Base-by-base conservation (phyloP, 1,284 basidiomycete species). In the Schizophyllum amplum region DNA sequence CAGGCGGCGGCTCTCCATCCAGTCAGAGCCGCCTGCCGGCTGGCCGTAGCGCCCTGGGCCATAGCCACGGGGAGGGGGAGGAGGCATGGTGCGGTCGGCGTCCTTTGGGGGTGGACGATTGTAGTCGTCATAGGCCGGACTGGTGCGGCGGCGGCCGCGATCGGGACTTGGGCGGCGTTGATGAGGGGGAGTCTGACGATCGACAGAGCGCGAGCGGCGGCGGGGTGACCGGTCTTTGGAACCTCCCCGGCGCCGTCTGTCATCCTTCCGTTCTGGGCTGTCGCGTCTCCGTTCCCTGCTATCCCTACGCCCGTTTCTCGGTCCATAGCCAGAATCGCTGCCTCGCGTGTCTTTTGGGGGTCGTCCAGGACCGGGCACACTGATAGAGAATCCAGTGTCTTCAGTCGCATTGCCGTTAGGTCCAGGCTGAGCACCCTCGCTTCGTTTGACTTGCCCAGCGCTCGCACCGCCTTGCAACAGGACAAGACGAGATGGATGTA, bases 401-500 rank as follows among this genome's bases (percentile, higher is more conserved):
- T 9, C 33, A 13, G 33, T 9, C 11, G 33, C 33, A 9, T 13
- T 42, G 33, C 2, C 13, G n/a, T n/a, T 9, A 9, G 33, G 33
- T 42, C 33, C 33, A 42, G 33, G 13, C 11, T 9, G 33, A 2
- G 13, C 33, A 17, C 33, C 17, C 13, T 42, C 33, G 33, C 17
- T 42, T 42, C 33, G 33, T 17, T 17, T 42, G 7, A 17, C 13
- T 17, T 42, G 33, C 33, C 13, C 33, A 13, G 33, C 33, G 33
- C 33, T 42, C 33, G 7, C 33, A 3, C 33, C 33, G 33, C 33
- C 33, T 9, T 42, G 80, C 4, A 85, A 80, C 9, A 86, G 69
- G 22, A 71, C 80, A 70, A 84, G 69, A 47, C 84, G 76, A 21
- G 83, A 85, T 22, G 83, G 84, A 63, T 86, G 83, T 11, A 86